Conservation (phyloP, 116 monocot species). For the Zostera marina region DNA sequence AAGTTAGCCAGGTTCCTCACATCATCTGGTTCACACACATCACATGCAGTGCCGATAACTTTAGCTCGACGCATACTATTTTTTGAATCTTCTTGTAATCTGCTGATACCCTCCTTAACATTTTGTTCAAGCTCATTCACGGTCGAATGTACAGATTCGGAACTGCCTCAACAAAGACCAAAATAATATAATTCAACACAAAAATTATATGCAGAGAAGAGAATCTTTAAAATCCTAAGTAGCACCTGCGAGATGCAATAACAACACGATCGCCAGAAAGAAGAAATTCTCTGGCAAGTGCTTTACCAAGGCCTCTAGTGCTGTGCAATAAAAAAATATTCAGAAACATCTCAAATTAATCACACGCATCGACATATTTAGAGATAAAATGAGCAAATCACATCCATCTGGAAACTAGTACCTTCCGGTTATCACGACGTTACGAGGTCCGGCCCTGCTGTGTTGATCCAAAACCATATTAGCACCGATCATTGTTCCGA, state of each 20-base stretch:
- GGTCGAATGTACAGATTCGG: constrained; percentile 56
- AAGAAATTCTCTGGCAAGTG: constrained; percentile 94
- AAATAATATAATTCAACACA: neutral
- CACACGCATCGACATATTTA: too few species aligned
- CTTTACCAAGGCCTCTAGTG: constrained; percentile 90
- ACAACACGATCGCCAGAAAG: constrained; percentile 95
- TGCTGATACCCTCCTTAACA: constrained; percentile 41
- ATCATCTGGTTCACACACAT: constrained; percentile 86
- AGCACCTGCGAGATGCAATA: constrained; percentile 82
- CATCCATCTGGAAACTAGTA: constrained; percentile 8
- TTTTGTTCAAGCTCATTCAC: constrained; percentile 71
- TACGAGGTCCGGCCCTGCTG: constrained; percentile 86
- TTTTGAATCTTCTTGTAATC: constrained; percentile 27
- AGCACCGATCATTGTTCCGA: constrained; percentile 90
- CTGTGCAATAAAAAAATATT: constrained; percentile 20
- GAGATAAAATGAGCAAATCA: neutral
- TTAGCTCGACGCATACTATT: constrained; percentile 50
- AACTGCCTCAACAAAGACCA: constrained; percentile 52
- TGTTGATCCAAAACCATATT: constrained; percentile 91
- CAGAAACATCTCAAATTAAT: too few species aligned
- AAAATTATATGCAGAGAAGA: neutral
- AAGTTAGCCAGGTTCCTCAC: constrained; percentile 62
- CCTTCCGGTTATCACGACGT: constrained; percentile 97
- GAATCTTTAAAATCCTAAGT: neutral
- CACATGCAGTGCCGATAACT: constrained; percentile 80